Conservation (phyloP, 768 basidiomycete genomes). For the Leccinum arenicola region DNA sequence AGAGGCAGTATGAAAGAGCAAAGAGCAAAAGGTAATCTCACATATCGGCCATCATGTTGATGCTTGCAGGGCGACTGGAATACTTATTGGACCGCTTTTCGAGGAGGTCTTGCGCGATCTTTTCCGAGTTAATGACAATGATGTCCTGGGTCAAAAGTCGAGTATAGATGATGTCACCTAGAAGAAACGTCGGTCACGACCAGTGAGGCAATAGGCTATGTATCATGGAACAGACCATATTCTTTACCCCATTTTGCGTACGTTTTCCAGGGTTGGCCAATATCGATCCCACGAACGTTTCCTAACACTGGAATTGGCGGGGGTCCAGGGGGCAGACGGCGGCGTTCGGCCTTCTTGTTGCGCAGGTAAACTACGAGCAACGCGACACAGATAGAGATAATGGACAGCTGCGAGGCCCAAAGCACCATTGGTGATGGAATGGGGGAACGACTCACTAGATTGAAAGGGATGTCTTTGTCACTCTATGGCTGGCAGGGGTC, state of each 20-base stretch:
- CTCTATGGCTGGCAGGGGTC: background rate
- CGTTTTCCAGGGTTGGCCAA: slow-evolving; percentile 20
- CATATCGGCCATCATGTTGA: slow-evolving; percentile 19
- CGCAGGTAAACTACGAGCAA: slow-evolving; percentile 9
- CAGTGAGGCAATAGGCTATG: background rate
- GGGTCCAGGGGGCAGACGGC: slow-evolving; percentile 22
- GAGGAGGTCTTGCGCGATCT: slow-evolving; percentile 24
- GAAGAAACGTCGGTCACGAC: background rate
- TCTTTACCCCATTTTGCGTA: slow-evolving; percentile 20
- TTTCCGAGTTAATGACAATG: slow-evolving; percentile 26
- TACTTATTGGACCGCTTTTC: slow-evolving; percentile 22
- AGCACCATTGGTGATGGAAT: slow-evolving; percentile 1
- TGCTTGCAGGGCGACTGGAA: slow-evolving; percentile 21
- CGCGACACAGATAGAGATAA: slow-evolving; percentile 8
- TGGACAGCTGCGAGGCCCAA: background rate
- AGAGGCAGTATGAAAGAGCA: slow-evolving; percentile 5
- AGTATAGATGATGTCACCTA: slow-evolving; percentile 24
- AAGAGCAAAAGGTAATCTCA: slow-evolving; percentile 2
- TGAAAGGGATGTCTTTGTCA: background rate
- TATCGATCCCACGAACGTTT: slow-evolving; percentile 19
- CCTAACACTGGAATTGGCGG: slow-evolving; percentile 20
- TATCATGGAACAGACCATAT: slow-evolving; percentile 17
- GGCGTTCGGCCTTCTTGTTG: slow-evolving; percentile 9
- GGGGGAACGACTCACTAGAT: background rate
- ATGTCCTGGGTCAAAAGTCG: slow-evolving; percentile 24